These are phyloP conservation scores for Claviceps quebecensis DNA, from an alignment of 2,329 filamentous ascomycete species.

Conservation along the genomic window DNA sequence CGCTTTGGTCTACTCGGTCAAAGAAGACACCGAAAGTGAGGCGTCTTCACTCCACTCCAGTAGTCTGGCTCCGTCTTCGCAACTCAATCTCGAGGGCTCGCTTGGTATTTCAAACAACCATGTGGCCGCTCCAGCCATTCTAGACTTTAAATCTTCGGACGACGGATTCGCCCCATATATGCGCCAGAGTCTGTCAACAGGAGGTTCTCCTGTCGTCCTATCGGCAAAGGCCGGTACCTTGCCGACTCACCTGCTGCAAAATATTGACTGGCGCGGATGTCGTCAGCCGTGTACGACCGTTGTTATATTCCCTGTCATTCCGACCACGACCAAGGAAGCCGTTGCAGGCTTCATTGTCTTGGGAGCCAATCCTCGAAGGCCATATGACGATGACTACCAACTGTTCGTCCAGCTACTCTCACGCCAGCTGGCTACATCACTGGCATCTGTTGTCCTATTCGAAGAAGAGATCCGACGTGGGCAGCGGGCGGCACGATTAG, in stretches of 20 bases:
- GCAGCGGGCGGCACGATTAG: constrained; percentile 58
- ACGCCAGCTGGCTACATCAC: constrained; percentile 62
- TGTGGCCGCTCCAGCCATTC: constrained; percentile 38
- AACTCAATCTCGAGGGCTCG: constrained; percentile 56
- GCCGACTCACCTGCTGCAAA: constrained; percentile 48
- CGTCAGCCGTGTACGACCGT: constrained; percentile 55
- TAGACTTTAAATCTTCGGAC: constrained; percentile 57
- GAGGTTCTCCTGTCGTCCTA: constrained; percentile 51
- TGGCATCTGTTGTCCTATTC: constrained; percentile 70
- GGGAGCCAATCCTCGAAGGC: constrained; percentile 63
- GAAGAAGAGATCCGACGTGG: constrained; percentile 70
- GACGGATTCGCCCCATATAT: constrained; percentile 67
- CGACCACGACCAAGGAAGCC: constrained; percentile 54
- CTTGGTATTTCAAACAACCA: constrained; percentile 56
- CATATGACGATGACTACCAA: constrained; percentile 68
- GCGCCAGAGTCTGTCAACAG: constrained; percentile 55
- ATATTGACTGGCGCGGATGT: constrained; percentile 56
- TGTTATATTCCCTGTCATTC: constrained; percentile 66
- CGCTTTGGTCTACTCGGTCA: constrained; percentile 61
- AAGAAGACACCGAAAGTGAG: constrained; percentile 58
- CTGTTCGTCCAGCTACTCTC: constrained; percentile 63
- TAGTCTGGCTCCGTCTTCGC: constrained; percentile 45
- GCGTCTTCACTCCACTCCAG: constrained; percentile 57
- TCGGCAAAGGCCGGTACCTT: constrained; percentile 54
- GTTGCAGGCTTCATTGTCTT: constrained; percentile 68